phyloP scores from a whole-genome alignment of 345 rosid species.

The Camelina laxa region DNA sequence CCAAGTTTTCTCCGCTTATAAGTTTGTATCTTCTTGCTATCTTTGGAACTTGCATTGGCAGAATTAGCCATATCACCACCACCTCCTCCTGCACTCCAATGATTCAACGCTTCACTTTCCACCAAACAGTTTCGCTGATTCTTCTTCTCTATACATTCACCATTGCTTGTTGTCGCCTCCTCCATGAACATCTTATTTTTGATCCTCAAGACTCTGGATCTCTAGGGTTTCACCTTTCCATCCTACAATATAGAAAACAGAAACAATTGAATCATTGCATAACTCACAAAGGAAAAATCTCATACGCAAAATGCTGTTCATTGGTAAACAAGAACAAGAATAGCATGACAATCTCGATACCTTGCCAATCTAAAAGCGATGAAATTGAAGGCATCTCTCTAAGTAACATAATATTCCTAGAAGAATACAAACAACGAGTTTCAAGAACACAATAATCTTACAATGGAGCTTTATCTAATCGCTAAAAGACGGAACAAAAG shows the following conservation, averaged over 20 bases:
- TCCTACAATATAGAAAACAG: constrained; percentile 19
- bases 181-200: constrained; percentile 51
- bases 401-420: background rate
- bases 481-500: constrained; percentile 30
- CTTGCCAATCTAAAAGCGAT: constrained; percentile 15
- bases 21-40: constrained; percentile 52
- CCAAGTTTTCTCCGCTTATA: constrained; percentile 76
- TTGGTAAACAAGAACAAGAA: background rate
- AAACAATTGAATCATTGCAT: constrained; percentile 27
- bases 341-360: constrained; percentile 7
- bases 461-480: constrained; percentile 3
- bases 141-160: constrained; percentile 42
- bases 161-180: constrained; percentile 52
- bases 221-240: constrained; percentile 50
- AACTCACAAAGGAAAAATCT: background rate
- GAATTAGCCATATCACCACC: constrained; percentile 42
- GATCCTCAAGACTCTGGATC: constrained; percentile 33
- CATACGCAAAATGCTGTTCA: background rate
- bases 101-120: constrained; percentile 47
- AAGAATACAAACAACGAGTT: constrained; percentile 2
- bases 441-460: background rate
- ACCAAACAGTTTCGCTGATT: constrained; percentile 36
- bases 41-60: constrained; percentile 51
- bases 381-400: constrained; percentile 22
- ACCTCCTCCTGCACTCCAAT: constrained; percentile 45